Percentiles rank a stretch among this genome's conserved stretches.
These are phyloP conservation scores for Penicillium brasilianum DNA, from an alignment of 2,329 filamentous ascomycete genomes.

Conservation along the genomic window DNA sequence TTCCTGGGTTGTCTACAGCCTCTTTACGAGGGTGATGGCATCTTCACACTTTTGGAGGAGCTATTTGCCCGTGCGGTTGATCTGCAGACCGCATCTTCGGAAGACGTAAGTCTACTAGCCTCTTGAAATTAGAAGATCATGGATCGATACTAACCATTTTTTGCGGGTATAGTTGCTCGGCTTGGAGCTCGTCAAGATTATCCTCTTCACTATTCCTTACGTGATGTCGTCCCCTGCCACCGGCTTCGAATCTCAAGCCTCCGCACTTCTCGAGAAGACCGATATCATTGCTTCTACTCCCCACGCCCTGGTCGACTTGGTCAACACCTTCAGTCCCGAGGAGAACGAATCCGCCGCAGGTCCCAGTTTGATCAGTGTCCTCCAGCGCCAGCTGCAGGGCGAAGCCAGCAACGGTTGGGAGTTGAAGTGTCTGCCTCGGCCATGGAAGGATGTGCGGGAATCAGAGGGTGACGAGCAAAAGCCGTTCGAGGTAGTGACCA, in stretches of 20 bases:
- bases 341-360: slow-evolving; percentile 66
- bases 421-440: slow-evolving; percentile 66
- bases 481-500: slow-evolving; percentile 64
- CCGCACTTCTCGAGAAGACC: slow-evolving; percentile 86
- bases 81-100: slow-evolving; percentile 87
- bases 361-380: slow-evolving; percentile 75
- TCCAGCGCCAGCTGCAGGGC: slow-evolving; percentile 82
- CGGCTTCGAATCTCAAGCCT: slow-evolving; percentile 73
- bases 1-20: slow-evolving; percentile 86
- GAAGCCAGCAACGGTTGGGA: slow-evolving; percentile 79
- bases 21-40: slow-evolving; percentile 78
- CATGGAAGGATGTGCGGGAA: slow-evolving; percentile 52
- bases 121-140: background rate
- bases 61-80: slow-evolving; percentile 92
- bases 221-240: slow-evolving; percentile 74
- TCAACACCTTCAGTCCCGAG: slow-evolving; percentile 77
- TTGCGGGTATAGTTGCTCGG: slow-evolving; percentile 58
- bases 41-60: slow-evolving; percentile 84
- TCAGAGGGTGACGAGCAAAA: slow-evolving; percentile 57
- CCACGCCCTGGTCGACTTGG: slow-evolving; percentile 80
- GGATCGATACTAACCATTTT: background rate
- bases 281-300: slow-evolving; percentile 91
- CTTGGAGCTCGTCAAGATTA: slow-evolving; percentile 92
- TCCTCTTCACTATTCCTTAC: slow-evolving; percentile 92
- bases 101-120: slow-evolving; percentile 70